A percentile compares a stretch with the other conserved stretches of the same genome.
phyloP scores from a whole-genome alignment of 352 stramenopile species.

The Phytophthora tentaculata region DNA sequence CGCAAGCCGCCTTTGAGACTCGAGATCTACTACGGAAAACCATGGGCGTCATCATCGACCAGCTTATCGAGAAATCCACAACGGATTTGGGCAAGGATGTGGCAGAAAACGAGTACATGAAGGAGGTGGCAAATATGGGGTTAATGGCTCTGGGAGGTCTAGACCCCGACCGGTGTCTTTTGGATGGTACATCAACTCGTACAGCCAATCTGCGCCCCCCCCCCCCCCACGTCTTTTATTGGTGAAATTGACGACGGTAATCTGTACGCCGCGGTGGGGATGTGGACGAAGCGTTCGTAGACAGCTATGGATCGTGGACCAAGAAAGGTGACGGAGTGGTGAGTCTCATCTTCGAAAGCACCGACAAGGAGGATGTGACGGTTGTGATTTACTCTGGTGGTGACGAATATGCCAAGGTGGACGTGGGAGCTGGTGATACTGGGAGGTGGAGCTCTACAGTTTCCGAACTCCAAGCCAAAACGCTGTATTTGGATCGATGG shows the following conservation, averaged over 20 bases:
- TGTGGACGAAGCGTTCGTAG: conserved; percentile 32
- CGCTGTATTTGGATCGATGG: conserved; percentile 43
- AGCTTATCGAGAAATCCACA: conserved; percentile 24
- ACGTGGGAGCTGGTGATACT: conserved; percentile 35
- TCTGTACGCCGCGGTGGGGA: conserved; percentile 35
- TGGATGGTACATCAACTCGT: conserved; percentile 34
- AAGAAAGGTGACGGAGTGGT: conserved; percentile 25
- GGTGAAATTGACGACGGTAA: conserved; percentile 50
- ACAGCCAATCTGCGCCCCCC: conserved; percentile 38
- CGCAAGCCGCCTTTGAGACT: conserved; percentile 23
- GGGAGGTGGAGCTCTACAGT: conserved; percentile 17
- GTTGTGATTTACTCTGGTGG: conserved; percentile 47
- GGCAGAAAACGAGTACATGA: conserved; percentile 8
- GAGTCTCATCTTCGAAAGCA: conserved; percentile 12
- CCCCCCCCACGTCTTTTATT: conserved; percentile 42
- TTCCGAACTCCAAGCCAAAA: conserved; percentile 41
- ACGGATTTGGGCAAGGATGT: conserved; percentile 18
- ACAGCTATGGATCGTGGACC: conserved; percentile 27
- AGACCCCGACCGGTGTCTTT: conserved; percentile 36
- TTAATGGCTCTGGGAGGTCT: conserved; percentile 23
- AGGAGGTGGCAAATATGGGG: conserved; percentile 29
- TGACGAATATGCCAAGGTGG: conserved; percentile 31
- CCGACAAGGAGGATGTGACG: conserved; percentile 38
- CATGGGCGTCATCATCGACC: conserved; percentile 19
- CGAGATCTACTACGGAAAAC: conserved; percentile 53